Evolutionary conservation across 257 asterid species (phyloP), one percentile per base, ranked within the genome.

Genomic region (Nicotiana tomentosiformis): DNA sequence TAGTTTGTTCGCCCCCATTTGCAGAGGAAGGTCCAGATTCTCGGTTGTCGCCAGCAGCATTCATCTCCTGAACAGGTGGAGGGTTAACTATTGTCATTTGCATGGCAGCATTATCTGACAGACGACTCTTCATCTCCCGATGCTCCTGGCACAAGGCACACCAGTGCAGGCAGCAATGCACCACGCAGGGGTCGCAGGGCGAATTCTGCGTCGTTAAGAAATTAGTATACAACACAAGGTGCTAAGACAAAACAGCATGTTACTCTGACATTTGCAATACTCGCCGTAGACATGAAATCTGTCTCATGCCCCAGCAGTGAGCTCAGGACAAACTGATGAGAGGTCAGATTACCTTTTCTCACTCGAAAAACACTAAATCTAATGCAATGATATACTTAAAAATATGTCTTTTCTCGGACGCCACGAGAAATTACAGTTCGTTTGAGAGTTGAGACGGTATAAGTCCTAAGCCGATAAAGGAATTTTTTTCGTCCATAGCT

Each of bases 131-230:
- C 99, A 93, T 94, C 90, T 96, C 99, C 86, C 99, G 84, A 87
- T 96, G 99, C 90, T 96, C 99, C 87, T 96, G 99, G 90, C 99
- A 96, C 90, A 96, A 65, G 17, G 99, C 99, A 85, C 99, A 94
- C 95, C 97, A 94, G 86, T 94, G 99, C 92, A 91, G 66, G 91
- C 99, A 96, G 91, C 98, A 96, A 87, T 96, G 97, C 43, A 89
- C 98, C 96, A 92, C 6, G 90, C 99, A 96, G 15, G 99, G 98
- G 83, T 96, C 99, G 55, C 97, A 96, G 3, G 99, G 99, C 1
- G 99, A 91, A 88, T 96, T 94, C 99, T 96, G 93, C 89, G 88
- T 23, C 18, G 56, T 23, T 18, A 66, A 29, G 7, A 16, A 53
- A 80, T 37, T 61, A 12, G 64, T 46, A 80, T 65, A 72, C 30